Percentiles rank a stretch among this genome's conserved stretches.
Conservation (phyloP, 495 filamentous ascomycete species). For the Trichoderma gamsii region DNA sequence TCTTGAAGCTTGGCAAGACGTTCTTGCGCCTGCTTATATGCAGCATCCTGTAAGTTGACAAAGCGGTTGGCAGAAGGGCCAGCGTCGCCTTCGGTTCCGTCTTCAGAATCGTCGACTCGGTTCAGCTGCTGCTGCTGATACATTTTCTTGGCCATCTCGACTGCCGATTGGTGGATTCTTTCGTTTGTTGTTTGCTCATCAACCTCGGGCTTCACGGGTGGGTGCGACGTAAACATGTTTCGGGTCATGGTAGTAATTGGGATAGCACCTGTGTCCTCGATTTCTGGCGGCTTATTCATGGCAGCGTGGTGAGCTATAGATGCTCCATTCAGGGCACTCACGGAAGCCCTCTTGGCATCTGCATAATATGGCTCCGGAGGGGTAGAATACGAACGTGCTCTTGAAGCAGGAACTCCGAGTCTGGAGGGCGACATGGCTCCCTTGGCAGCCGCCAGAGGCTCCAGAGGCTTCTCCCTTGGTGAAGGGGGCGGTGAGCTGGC, state of each 20-base stretch:
- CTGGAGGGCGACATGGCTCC: slow-evolving; percentile 51
- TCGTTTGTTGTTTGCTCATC: slow-evolving; percentile 67
- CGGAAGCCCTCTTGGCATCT: slow-evolving; percentile 25
- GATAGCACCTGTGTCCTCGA: slow-evolving; percentile 35
- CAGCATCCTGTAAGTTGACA: slow-evolving; percentile 70
- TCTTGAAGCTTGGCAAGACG: slow-evolving; percentile 73
- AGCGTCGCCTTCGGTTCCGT: slow-evolving; percentile 22
- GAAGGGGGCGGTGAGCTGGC: slow-evolving; percentile 18
- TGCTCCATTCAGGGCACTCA: slow-evolving; percentile 57
- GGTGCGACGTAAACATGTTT: slow-evolving; percentile 69
- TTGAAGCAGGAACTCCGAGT: slow-evolving; percentile 29
- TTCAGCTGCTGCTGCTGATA: slow-evolving; percentile 57
- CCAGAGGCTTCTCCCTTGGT: slow-evolving; percentile 51
- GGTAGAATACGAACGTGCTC: slow-evolving; percentile 61
- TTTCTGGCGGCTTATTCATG: slow-evolving; percentile 22
- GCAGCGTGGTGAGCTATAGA: slow-evolving; percentile 48
- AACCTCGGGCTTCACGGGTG: slow-evolving; percentile 62
- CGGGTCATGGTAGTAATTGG: slow-evolving; percentile 46
- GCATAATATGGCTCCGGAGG: slow-evolving; percentile 31
- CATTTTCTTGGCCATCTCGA: slow-evolving; percentile 85
- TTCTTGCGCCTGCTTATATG: slow-evolving; percentile 76
- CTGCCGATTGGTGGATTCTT: slow-evolving; percentile 69
- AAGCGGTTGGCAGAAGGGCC: slow-evolving; percentile 33
- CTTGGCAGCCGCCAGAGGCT: slow-evolving; percentile 64
- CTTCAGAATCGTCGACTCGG: slow-evolving; percentile 36